These are phyloP conservation scores for Puccinia hordei DNA, from an alignment of 1,284 basidiomycete genomes.

Conservation along the genomic window DNA sequence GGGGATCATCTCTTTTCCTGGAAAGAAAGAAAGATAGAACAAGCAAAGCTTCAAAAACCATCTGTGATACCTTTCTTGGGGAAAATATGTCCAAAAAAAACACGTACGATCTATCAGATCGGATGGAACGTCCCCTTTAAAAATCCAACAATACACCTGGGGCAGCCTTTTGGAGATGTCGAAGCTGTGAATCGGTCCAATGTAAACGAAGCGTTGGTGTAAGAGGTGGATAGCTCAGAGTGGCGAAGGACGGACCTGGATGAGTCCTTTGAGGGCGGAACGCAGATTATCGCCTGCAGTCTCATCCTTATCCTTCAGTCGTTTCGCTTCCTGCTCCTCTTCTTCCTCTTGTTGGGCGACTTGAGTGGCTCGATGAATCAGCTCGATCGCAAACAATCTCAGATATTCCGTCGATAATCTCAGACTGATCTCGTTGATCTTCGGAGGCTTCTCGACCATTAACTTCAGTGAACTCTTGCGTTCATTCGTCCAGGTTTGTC, in stretches of 20 bases:
- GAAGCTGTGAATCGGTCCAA: neutral
- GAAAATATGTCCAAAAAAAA: too few species aligned
- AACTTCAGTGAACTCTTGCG: slow-evolving; percentile 11
- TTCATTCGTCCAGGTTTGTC: slow-evolving; percentile 39
- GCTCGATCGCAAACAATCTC: slow-evolving; percentile 41
- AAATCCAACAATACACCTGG: slow-evolving; percentile 19
- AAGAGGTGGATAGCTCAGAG: neutral
- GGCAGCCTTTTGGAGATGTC: slow-evolving; percentile 14
- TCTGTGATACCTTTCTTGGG: too few species aligned
- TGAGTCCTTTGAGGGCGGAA: neutral
- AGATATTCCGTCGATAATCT: slow-evolving; percentile 44
- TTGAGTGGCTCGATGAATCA: slow-evolving; percentile 40
- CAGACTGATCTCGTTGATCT: slow-evolving; percentile 44
- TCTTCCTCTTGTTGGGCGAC: slow-evolving; percentile 29
- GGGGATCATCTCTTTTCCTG: too few species aligned
- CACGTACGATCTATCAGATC: too few species aligned
- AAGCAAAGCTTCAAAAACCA: too few species aligned
- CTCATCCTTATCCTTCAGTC: neutral
- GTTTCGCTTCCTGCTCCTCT: slow-evolving; percentile 1
- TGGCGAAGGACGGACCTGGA: neutral
- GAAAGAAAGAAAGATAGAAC: too few species aligned
- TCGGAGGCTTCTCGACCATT: slow-evolving; percentile 29
- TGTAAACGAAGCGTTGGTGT: neutral
- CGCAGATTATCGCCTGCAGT: neutral
- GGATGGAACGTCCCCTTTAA: neutral